A percentile compares a stretch with the other conserved stretches of the same genome.
Evolutionary conservation across 371 early-diverging fungal species (phyloP).

Genomic region (Rhizopus sp.): DNA sequence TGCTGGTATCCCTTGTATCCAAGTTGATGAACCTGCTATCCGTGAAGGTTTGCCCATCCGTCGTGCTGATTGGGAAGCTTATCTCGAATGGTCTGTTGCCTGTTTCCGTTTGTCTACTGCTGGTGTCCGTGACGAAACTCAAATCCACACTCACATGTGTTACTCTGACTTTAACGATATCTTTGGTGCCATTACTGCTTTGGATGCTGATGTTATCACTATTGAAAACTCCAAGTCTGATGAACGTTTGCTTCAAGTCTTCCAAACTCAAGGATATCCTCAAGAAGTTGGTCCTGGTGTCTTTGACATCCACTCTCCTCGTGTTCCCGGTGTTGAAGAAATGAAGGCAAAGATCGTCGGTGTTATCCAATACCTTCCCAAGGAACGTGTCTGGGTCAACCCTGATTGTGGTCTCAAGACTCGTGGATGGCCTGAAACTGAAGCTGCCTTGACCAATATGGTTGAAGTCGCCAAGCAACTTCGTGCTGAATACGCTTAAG

Average conservation of each 20-base stretch:
- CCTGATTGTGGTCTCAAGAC: conserved; percentile 99
- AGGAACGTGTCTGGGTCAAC: conserved; percentile 91
- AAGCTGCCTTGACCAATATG: conserved; percentile 85
- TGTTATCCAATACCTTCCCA: conserved; percentile 76
- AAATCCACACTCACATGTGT: conserved; percentile 97
- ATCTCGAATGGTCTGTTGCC: conserved; percentile 94
- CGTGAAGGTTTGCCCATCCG: conserved; percentile 97
- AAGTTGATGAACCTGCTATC: conserved; percentile 98
- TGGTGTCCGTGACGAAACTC: conserved; percentile 86
- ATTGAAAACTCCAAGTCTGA: conserved; percentile 97
- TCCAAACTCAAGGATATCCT: conserved; percentile 81
- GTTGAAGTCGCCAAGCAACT: conserved; percentile 78
- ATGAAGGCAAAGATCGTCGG: conserved; percentile 81
- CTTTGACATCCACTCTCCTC: conserved; percentile 96
- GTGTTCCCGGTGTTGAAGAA: conserved; percentile 89
- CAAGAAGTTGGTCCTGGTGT: conserved; percentile 96
- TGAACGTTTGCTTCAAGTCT: conserved; percentile 88
- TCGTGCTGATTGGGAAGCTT: conserved; percentile 82
- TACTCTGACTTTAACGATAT: conserved; percentile 99
- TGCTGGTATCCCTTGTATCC: conserved; percentile 92
- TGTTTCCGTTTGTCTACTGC: conserved; percentile 91
- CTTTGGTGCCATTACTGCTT: conserved; percentile 84
- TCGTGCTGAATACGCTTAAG: conserved; percentile 48
- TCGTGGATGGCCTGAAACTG: conserved; percentile 91
- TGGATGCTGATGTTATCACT: conserved; percentile 96